Evolutionary conservation across 352 stramenopile genomes (phyloP), one percentile per base, ranked within the genome.

Genomic region (Blastocystis sp.): DNA sequence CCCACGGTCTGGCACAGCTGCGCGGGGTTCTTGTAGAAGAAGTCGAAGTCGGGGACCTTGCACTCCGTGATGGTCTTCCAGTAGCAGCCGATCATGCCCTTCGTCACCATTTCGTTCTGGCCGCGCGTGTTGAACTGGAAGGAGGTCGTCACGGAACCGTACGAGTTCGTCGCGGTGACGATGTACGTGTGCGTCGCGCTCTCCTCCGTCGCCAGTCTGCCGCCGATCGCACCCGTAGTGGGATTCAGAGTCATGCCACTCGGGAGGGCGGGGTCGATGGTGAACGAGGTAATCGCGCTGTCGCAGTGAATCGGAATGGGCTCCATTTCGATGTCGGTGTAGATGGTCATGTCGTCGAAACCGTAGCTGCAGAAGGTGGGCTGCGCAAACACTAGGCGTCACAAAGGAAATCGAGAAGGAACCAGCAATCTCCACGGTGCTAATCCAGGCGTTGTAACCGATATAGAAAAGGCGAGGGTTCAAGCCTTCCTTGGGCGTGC

Each of bases 11-110:
- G 79, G 55, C 63, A 89, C 13, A 77, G 13, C 67, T 89, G 79
- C 4, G 79, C 79, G 41, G 79, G 79, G 21, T 62, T 89, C 63
- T 77, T 89, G 51, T 80, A 80, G 61, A 69, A 89, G 60, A 89
- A 89, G 79, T 80, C 63, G 26, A 80, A 80, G 26, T 89, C 61
- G 39, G 67, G 67, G 2, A 80, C 63, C 39, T 66, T 37, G n/a
- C 63, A 77, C 26, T 89, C 67, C 6, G 63, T 77, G 70, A 77
- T 89, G 9, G 45, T 80, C n/a, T 62, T 78, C 63, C 67, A 89
- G 62, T 89, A 89, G 51, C 63, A 80, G 0, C 79, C 79, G 66
- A 80, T 89, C 31, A 70, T 70, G 41, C 79, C 79, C 19, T 24
- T 21, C 2, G 79, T 77, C 10, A 35, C 66, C 79, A 89, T 89